These are phyloP conservation scores for Kodamaea arcana DNA, from an alignment of 1,139 yeast genomes.

Conservation along the genomic window DNA sequence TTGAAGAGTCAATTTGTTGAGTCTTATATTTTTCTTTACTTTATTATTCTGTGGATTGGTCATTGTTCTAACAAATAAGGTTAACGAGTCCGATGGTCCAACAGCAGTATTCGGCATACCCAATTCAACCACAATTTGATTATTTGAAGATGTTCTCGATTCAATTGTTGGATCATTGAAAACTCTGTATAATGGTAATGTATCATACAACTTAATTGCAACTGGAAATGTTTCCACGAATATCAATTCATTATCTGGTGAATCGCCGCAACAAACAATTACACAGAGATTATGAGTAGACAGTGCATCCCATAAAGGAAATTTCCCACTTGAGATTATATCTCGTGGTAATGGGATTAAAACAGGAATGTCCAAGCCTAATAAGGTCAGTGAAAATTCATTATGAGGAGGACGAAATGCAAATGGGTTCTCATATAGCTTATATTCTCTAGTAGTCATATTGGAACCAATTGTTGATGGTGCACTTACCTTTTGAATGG, in stretches of 20 bases:
- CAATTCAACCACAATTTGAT: conserved; percentile 40
- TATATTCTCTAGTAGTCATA: conserved; percentile 33
- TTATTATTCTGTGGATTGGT: conserved; percentile 34
- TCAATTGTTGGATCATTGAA: conserved; percentile 48
- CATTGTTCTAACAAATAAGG: conserved; percentile 33
- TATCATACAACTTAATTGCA: conserved; percentile 47
- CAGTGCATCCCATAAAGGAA: conserved; percentile 37
- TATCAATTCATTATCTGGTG: conserved; percentile 27
- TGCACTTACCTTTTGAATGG: conserved; percentile 35
- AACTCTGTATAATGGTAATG: conserved; percentile 52
- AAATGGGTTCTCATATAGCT: conserved; percentile 34
- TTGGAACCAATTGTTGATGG: conserved; percentile 44
- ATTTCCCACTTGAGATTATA: conserved; percentile 43
- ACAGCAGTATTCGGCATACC: conserved; percentile 44
- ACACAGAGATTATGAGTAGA: conserved; percentile 37
- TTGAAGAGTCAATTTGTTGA: conserved; percentile 46
- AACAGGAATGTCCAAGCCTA: conserved; percentile 59
- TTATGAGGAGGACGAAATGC: conserved; percentile 37
- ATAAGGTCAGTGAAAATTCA: conserved; percentile 30
- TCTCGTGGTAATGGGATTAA: conserved; percentile 56
- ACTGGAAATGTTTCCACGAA: conserved; percentile 42
- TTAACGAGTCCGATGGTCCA: conserved; percentile 48
- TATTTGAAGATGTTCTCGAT: conserved; percentile 34
- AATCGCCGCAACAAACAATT: conserved; percentile 30
- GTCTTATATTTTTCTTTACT: conserved; percentile 32